Conservation (phyloP, 345 rosid species). For the Viola odorata region DNA sequence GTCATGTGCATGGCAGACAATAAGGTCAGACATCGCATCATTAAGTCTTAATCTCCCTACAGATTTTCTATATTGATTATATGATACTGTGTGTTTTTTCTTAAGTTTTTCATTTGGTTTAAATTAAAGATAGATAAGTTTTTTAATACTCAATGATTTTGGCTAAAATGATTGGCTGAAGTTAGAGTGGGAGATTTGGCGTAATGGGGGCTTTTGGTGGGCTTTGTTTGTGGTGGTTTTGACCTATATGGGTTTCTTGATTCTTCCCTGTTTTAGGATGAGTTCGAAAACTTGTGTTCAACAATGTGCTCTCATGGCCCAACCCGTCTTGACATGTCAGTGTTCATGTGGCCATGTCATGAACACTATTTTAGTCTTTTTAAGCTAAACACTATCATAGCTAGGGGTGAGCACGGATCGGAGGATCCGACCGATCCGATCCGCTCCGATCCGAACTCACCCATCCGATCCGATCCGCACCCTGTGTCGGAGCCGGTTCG, state of each 20-base stretch:
- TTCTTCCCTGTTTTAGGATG: background rate
- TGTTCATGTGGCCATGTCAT: background rate
- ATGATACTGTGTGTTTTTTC: too few relatives aligned
- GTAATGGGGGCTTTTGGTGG: slow-evolving; percentile 5
- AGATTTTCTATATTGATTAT: slow-evolving; percentile 24
- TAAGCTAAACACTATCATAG: too few relatives aligned
- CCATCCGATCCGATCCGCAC: too few relatives aligned
- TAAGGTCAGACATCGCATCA: slow-evolving; percentile 92
- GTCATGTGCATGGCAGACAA: slow-evolving; percentile 91
- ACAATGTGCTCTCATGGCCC: slow-evolving; percentile 1
- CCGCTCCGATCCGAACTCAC: too few relatives aligned
- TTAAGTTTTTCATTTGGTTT: background rate
- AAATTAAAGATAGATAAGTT: background rate
- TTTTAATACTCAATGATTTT: too few relatives aligned
- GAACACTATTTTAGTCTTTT: too few relatives aligned
- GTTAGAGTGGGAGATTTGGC: background rate
- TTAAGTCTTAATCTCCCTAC: slow-evolving; percentile 84
- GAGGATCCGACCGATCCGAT: too few relatives aligned
- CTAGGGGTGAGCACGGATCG: too few relatives aligned
- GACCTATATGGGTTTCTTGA: slow-evolving; percentile 1
- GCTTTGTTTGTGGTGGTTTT: background rate
- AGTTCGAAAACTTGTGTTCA: background rate
- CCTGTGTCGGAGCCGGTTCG: too few relatives aligned
- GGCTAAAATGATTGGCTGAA: too few relatives aligned
- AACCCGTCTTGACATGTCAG: background rate